Percentiles rank a stretch among this genome's conserved stretches.
These are phyloP conservation scores for Amoebophrya sp. DNA, from an alignment of 169 alveolate species.

Conservation along the genomic window DNA sequence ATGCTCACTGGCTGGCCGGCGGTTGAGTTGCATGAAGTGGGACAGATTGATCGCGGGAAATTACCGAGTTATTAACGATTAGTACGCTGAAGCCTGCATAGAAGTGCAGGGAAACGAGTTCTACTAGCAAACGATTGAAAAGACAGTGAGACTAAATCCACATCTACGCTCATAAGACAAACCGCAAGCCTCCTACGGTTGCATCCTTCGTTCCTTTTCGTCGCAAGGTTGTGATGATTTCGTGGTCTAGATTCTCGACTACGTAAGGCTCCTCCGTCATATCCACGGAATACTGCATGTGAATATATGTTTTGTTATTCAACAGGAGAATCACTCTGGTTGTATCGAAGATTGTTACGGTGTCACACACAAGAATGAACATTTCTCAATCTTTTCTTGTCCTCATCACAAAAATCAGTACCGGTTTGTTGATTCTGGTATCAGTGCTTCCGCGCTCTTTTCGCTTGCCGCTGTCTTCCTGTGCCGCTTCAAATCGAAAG, in stretches of 20 bases:
- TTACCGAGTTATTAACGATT: too few species aligned
- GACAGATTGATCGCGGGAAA: too few species aligned
- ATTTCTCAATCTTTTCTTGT: background rate
- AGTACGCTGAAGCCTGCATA: too few species aligned
- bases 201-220: background rate
- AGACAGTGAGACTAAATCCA: too few species aligned
- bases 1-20: background rate
- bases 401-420: background rate
- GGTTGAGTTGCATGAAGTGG: too few species aligned
- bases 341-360: background rate
- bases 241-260: background rate
- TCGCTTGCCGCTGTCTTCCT: background rate
- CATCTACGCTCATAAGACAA: too few species aligned
- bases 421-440: background rate
- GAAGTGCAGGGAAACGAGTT: too few species aligned
- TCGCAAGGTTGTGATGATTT: background rate
- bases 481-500: background rate
- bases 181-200: background rate
- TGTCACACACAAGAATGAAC: background rate
- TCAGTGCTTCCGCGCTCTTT: background rate
- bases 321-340: background rate
- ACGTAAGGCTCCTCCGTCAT: background rate
- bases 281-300: background rate
- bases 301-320: background rate
- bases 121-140: too few species aligned